These are phyloP conservation scores for Neckera pumila DNA, from an alignment of 225 moss, liverwort and hornwort genomes.

Conservation along the genomic window DNA sequence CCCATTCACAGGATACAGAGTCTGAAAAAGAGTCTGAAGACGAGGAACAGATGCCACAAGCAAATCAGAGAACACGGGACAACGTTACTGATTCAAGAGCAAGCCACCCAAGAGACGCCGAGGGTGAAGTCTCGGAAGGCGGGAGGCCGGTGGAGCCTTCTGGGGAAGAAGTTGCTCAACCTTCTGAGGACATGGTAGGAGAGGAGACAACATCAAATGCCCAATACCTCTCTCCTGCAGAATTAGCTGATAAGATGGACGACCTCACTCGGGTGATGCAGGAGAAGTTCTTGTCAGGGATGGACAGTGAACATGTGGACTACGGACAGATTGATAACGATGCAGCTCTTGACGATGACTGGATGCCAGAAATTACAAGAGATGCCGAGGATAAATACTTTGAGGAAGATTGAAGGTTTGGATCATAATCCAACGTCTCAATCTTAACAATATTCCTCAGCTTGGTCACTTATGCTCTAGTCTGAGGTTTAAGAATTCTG, in stretches of 20 bases:
- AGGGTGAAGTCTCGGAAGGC: background rate
- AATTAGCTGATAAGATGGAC: constrained; percentile 43
- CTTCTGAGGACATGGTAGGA: background rate
- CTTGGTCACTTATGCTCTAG: background rate
- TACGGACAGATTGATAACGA: constrained; percentile 45
- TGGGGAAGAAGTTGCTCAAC: background rate
- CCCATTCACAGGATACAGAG: constrained; percentile 34
- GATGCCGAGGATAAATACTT: constrained; percentile 69
- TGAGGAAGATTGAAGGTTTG: constrained; percentile 30
- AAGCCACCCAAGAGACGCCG: background rate
- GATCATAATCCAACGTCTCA: background rate
- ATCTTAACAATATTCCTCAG: background rate
- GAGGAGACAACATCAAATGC: background rate
- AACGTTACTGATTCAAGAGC: background rate
- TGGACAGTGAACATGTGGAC: constrained; percentile 54
- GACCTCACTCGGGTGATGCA: constrained; percentile 55
- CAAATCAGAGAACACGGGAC: background rate
- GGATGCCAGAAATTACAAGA: constrained; percentile 58
- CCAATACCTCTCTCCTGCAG: constrained; percentile 17
- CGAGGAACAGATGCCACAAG: constrained; percentile 12
- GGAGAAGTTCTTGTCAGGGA: constrained; percentile 54
- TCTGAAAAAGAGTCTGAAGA: constrained; percentile 48
- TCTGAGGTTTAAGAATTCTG: background rate
- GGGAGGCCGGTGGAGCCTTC: background rate
- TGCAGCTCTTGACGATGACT: constrained; percentile 47